These are phyloP conservation scores for Daldinia childiae DNA, from an alignment of 495 filamentous ascomycete genomes.

Conservation along the genomic window DNA sequence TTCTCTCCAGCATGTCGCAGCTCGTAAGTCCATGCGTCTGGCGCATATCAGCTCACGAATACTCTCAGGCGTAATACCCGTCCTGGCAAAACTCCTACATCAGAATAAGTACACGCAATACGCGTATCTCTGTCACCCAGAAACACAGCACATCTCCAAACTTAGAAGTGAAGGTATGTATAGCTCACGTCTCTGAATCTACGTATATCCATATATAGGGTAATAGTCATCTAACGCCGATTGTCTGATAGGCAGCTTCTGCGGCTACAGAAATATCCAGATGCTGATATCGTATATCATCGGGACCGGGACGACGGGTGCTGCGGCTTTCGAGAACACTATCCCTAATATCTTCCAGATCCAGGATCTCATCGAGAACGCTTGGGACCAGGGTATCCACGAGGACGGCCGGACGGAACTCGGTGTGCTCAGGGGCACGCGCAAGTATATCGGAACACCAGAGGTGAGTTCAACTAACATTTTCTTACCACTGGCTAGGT, in stretches of 20 bases:
- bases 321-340: conserved; percentile 65
- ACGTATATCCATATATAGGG: background rate
- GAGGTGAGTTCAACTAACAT: conserved; percentile 66
- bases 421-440: conserved; percentile 84
- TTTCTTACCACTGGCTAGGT: background rate
- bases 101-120: conserved; percentile 69
- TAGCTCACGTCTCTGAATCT: background rate
- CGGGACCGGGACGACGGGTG: conserved; percentile 63
- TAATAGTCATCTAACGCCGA: background rate
- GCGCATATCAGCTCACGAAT: conserved; percentile 36
- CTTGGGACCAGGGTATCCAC: conserved; percentile 91
- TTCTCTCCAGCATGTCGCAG: conserved; percentile 46
- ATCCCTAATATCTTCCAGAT: conserved; percentile 84
- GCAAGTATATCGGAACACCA: conserved; percentile 95
- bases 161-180: conserved; percentile 69
- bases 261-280: conserved; percentile 97
- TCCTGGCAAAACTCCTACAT: conserved; percentile 75
- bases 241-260: conserved; percentile 76
- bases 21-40: background rate
- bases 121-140: conserved; percentile 82
- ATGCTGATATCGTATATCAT: conserved; percentile 87
- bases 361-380: conserved; percentile 88
- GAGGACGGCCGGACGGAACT: conserved; percentile 78
- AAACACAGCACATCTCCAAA: conserved; percentile 83
- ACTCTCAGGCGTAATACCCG: conserved; percentile 71